A percentile compares a stretch with the other conserved stretches of the same genome.
Evolutionary conservation across 805 yeast species (phyloP).

Genomic region (Wickerhamomyces xylosicus): DNA sequence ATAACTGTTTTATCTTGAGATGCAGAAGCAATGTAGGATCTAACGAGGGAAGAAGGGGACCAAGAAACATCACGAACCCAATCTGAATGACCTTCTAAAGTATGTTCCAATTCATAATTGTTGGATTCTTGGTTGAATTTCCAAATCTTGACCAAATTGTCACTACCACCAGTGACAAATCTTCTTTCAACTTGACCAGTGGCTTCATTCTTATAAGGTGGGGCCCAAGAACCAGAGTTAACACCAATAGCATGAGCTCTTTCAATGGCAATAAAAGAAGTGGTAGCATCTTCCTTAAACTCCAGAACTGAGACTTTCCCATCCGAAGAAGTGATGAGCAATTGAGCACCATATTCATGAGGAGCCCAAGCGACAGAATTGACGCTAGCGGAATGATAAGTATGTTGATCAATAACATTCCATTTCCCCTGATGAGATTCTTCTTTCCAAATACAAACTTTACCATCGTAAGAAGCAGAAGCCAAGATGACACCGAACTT

Average conservation of each 20-base stretch:
- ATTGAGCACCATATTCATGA: constrained; percentile 88
- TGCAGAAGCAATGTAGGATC: constrained; percentile 89
- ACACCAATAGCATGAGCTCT: constrained; percentile 89
- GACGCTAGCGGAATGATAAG: constrained; percentile 87
- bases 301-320: constrained; percentile 88
- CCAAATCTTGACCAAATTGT: constrained; percentile 91
- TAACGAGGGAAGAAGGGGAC: constrained; percentile 85
- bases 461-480: constrained; percentile 91
- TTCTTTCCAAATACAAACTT: constrained; percentile 90
- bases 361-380: constrained; percentile 97
- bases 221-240: constrained; percentile 94
- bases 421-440: constrained; percentile 71
- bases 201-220: constrained; percentile 29
- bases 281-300: constrained; percentile 81
- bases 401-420: constrained; percentile 79
- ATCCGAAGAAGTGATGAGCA: constrained; percentile 86
- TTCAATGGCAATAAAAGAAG: constrained; percentile 40
- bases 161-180: constrained; percentile 92
- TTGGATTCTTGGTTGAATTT: constrained; percentile 43
- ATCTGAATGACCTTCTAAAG: constrained; percentile 84
- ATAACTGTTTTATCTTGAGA: constrained; percentile 93
- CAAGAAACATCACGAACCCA: constrained; percentile 99
- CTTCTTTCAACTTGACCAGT: constrained; percentile 42
- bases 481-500: constrained; percentile 94
- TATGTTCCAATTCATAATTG: constrained; percentile 62